Conservation (phyloP, 352 stramenopile species). For the Hyaloperonospora arabidopsidis region DNA sequence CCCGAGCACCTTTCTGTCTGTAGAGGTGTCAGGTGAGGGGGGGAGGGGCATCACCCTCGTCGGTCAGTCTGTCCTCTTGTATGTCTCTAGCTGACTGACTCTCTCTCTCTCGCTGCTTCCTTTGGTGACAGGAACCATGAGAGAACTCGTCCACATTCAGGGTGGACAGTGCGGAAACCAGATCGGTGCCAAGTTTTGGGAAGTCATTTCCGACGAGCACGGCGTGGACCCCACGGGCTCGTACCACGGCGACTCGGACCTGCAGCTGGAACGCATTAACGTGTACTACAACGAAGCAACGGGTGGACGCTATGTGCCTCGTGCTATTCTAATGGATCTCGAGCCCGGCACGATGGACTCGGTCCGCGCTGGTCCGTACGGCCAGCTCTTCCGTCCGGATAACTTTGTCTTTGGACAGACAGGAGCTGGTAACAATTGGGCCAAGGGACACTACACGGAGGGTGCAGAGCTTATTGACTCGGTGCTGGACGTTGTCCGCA, state of each 20-base stretch:
- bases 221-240: slow-evolving; percentile 88
- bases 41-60: slow-evolving; percentile 12
- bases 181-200: slow-evolving; percentile 98
- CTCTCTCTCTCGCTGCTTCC: background rate
- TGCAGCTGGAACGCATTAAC: slow-evolving; percentile 97
- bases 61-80: slow-evolving; percentile 18
- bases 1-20: background rate
- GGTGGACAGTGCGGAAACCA: slow-evolving; percentile 98
- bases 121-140: slow-evolving; percentile 49
- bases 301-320: slow-evolving; percentile 94
- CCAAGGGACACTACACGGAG: slow-evolving; percentile 99
- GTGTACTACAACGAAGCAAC: slow-evolving; percentile 99
- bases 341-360: slow-evolving; percentile 99
- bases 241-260: slow-evolving; percentile 94
- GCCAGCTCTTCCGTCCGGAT: slow-evolving; percentile 96
- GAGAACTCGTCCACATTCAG: slow-evolving; percentile 98
- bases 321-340: slow-evolving; percentile 97
- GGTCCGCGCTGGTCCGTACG: slow-evolving; percentile 92
- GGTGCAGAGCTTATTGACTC: slow-evolving; percentile 97
- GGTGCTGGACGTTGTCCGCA: slow-evolving; percentile 97
- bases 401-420: slow-evolving; percentile 99
- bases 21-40: slow-evolving; percentile 8
- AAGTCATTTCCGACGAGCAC: slow-evolving; percentile 95
- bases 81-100: slow-evolving; percentile 8
- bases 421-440: slow-evolving; percentile 98